Evolutionary conservation across 805 yeast species (phyloP).

Genomic region (Wickerhamiella sergipiensis): DNA sequence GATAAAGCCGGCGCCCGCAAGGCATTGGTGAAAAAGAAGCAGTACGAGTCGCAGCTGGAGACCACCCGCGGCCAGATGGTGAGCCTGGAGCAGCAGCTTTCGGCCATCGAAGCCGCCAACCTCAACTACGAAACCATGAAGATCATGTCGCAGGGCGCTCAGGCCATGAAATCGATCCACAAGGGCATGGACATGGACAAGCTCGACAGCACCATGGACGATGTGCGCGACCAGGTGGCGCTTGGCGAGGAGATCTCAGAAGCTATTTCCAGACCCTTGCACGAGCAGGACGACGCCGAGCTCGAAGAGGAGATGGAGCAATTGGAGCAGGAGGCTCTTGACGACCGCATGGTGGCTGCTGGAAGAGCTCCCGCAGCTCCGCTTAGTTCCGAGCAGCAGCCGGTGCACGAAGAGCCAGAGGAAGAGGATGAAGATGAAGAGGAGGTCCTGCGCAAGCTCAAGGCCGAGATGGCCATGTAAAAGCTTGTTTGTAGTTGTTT

Average conservation of each 20-base stretch:
- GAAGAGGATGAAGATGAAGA: slow-evolving; percentile 31
- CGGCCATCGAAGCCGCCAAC: slow-evolving; percentile 87
- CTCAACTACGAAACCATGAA: slow-evolving; percentile 95
- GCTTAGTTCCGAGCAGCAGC: slow-evolving; percentile 16
- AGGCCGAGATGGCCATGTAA: slow-evolving; percentile 31
- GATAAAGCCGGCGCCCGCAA: slow-evolving; percentile 70
- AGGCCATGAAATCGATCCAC: slow-evolving; percentile 92
- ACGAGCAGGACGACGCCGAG: slow-evolving; percentile 76
- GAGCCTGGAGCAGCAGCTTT: slow-evolving; percentile 76
- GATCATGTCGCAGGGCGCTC: slow-evolving; percentile 96
- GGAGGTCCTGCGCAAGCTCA: slow-evolving; percentile 30
- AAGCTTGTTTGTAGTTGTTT: slow-evolving; percentile 2
- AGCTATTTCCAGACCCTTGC: slow-evolving; percentile 89
- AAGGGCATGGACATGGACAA: slow-evolving; percentile 90
- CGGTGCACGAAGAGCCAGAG: slow-evolving; percentile 16
- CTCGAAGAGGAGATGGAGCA: slow-evolving; percentile 87
- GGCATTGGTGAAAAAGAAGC: slow-evolving; percentile 81
- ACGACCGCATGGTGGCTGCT: slow-evolving; percentile 39
- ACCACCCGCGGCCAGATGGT: slow-evolving; percentile 81
- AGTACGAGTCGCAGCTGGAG: slow-evolving; percentile 58
- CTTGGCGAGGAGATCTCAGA: slow-evolving; percentile 90
- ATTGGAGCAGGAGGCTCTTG: slow-evolving; percentile 68
- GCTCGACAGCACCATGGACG: slow-evolving; percentile 97
- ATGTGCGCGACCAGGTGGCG: slow-evolving; percentile 92
- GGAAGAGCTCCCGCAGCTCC: slow-evolving; percentile 29